Percentiles rank a stretch among this genome's conserved stretches.
phyloP scores from a whole-genome alignment of 257 asterid species.

The Henckelia pumila region DNA sequence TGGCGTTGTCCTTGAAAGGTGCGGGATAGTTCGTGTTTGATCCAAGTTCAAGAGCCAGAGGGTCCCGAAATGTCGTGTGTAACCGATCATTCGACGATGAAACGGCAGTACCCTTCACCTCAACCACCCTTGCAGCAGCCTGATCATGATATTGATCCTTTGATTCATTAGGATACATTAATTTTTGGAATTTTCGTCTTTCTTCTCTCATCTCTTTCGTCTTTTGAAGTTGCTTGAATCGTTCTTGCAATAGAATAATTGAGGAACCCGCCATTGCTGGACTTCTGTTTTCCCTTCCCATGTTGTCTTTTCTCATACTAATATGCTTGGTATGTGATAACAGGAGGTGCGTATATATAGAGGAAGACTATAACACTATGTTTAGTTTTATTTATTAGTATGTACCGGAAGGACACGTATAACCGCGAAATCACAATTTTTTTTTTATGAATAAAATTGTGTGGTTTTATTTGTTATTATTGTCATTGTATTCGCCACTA shows the following conservation, averaged over 20 bases:
- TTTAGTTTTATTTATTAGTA: too few species aligned
- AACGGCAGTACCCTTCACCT: neutral
- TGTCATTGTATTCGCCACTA: constrained; percentile 33
- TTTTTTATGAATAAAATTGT: too few species aligned
- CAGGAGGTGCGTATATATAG: constrained; percentile 19
- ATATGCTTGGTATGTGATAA: neutral
- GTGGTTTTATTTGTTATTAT: too few species aligned
- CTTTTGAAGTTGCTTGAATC: constrained; percentile 19
- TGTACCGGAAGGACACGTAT: neutral
- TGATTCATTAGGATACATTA: constrained; percentile 24
- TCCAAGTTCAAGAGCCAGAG: constrained; percentile 39
- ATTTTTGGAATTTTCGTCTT: neutral
- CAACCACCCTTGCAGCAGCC: neutral
- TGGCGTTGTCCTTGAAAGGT: neutral
- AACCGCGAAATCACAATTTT: neutral
- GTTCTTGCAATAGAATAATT: constrained; percentile 19
- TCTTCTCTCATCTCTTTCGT: constrained; percentile 18
- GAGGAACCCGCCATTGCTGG: constrained; percentile 6
- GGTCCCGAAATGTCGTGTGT: constrained; percentile 22
- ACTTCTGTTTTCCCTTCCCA: constrained; percentile 13
- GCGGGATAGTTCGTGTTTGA: constrained; percentile 9
- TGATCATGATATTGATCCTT: constrained; percentile 11
- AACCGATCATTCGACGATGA: neutral
- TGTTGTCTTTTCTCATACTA: neutral
- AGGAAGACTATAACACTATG: neutral